Base-by-base conservation (phyloP, 805 yeast species). In the Cyberlindnera bimundalis region DNA sequence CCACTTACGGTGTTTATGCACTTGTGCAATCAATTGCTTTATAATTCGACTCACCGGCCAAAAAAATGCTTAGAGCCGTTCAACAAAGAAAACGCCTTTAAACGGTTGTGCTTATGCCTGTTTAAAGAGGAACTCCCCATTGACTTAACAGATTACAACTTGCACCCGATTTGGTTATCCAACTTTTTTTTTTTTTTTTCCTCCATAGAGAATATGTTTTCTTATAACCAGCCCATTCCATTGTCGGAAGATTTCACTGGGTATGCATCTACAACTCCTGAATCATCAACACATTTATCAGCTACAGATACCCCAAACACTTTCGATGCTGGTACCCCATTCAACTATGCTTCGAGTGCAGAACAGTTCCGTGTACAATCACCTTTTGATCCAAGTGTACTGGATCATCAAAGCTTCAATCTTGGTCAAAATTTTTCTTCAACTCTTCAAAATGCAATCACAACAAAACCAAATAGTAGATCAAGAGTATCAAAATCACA, bases 371-470 rank as follows among this genome's bases (percentile, higher is more conserved):
- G 40, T 10, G 38, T 13, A 5, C 29, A 33, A 13, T 45, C 49
- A 14, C 46, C 49, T 10, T 39, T 45, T n/a, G 46, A 39, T 12
- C 21, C 37, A 9, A 30, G 29, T 12, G 24, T 45, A n/a, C 28
- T 39, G 37, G 46, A 37, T 17, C 45, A 29, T 20, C 41, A 43
- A 20, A 43, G 47, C 29, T 42, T 39, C 34, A 42, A 37, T 20
- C 17, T 40, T n/a, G 47, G 40, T 16, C 46, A 46, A 21, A 25
- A 26, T 14, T 43, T 43, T 38, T 36, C 44, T 18, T 35, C 47
- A 1, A 30, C 39, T 2, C 32, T 42, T 4, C 51, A 43, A 11
- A 47, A 43, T n/a, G 37, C 29, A 29, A 44, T 47, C 26, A 47
- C 51, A 5, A 47, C 51, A 6, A 38, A 40, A 9, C 48, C 48